Conservation (phyloP, 768 basidiomycete genomes). For the Hortiboletus flavorubellus region DNA sequence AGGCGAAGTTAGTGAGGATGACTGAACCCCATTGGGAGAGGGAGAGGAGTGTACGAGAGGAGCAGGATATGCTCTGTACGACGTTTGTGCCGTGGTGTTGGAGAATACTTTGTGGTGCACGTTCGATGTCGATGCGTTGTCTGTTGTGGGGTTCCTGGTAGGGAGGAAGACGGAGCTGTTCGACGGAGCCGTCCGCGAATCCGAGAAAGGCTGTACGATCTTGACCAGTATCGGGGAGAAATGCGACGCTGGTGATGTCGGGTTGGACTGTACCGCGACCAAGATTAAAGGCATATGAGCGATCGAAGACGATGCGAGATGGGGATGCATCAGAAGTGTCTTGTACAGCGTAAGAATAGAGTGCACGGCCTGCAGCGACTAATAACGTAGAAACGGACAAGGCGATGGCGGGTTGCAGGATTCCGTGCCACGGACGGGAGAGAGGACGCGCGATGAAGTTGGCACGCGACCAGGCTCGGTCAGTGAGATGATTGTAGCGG, state of each 20-base stretch:
- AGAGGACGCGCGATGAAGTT: conserved; percentile 64
- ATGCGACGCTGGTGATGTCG: conserved; percentile 56
- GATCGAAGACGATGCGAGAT: conserved; percentile 49
- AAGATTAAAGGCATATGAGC: conserved; percentile 38
- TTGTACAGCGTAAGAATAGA: conserved; percentile 58
- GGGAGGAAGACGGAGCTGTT: conserved; percentile 41
- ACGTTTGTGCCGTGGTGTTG: conserved; percentile 43
- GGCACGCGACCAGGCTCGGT: conserved; percentile 48
- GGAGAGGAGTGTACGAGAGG: conserved; percentile 45
- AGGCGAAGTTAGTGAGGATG: conserved; percentile 33
- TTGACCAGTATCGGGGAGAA: conserved; percentile 42
- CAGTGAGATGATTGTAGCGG: conserved; percentile 50
- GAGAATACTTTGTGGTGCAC: conserved; percentile 20
- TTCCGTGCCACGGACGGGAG: conserved; percentile 54
- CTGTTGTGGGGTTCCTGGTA: conserved; percentile 1
- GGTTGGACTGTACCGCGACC: conserved; percentile 29
- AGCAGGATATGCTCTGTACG: conserved; percentile 55
- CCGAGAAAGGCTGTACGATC: conserved; percentile 51
- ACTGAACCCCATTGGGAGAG: conserved; percentile 56
- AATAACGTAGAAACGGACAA: conserved; percentile 53
- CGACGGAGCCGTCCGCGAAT: conserved; percentile 57
- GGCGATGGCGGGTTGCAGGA: conserved; percentile 54
- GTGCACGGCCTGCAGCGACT: conserved; percentile 54
- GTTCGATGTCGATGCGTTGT: conserved; percentile 21
- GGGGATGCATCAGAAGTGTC: conserved; percentile 25